Conservation (phyloP, 768 basidiomycete species). For the Albatrellus ellisii region DNA sequence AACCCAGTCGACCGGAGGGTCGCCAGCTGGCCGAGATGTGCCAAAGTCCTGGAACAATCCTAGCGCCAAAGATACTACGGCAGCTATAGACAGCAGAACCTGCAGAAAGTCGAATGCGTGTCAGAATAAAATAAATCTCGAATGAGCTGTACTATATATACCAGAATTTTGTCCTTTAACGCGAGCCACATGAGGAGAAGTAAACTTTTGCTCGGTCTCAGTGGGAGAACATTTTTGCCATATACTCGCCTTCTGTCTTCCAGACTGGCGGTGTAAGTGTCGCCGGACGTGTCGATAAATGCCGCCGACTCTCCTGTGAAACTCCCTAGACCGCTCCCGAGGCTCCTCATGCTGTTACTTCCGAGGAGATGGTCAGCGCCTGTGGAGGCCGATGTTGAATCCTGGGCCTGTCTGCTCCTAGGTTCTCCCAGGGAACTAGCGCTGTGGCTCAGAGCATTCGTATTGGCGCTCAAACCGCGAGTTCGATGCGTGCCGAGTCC, state of each 20-base stretch:
- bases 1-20: conserved; percentile 91
- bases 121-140: conserved; percentile 15
- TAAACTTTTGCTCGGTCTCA: conserved; percentile 33
- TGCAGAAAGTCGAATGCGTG: conserved; percentile 58
- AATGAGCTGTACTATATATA: conserved; percentile 19
- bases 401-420: too few relatives aligned
- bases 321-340: neutral
- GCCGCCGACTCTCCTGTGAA: neutral
- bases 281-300: neutral
- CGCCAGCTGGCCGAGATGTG: conserved; percentile 35
- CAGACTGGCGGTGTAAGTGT: conserved; percentile 23
- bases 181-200: conserved; percentile 48
- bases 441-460: too few relatives aligned
- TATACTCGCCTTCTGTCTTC: conserved; percentile 35
- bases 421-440: too few relatives aligned
- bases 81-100: conserved; percentile 86
- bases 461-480: conserved; percentile 25
- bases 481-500: conserved; percentile 61
- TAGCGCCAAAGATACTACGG: conserved; percentile 83
- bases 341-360: conserved; percentile 6
- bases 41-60: conserved; percentile 95
- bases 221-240: conserved; percentile 38
- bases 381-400: too few relatives aligned
- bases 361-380: too few relatives aligned
- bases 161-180: conserved; percentile 50